Conservation (phyloP, 805 yeast genomes). For the Candida palmyrensis region DNA sequence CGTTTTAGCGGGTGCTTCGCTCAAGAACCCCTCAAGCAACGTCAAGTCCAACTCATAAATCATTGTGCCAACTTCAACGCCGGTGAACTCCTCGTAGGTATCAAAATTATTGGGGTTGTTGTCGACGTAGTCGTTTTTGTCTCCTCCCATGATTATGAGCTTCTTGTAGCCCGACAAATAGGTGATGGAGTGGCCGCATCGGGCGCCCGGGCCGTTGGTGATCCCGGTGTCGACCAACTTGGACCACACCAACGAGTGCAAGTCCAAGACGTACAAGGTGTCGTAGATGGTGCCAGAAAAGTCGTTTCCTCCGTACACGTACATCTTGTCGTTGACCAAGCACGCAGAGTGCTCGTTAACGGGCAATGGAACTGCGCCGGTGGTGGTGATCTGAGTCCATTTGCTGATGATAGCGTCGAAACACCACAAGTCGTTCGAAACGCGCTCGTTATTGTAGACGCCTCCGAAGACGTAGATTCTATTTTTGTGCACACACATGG, state of each 20-base stretch:
- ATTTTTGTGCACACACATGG: slow-evolving; percentile 76
- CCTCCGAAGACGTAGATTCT: slow-evolving; percentile 91
- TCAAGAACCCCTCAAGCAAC: slow-evolving; percentile 29
- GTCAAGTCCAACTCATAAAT: slow-evolving; percentile 60
- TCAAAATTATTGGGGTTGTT: slow-evolving; percentile 45
- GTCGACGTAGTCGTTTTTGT: slow-evolving; percentile 61
- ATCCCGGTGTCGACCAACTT: slow-evolving; percentile 48
- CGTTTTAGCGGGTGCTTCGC: slow-evolving; percentile 15
- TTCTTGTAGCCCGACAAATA: slow-evolving; percentile 61
- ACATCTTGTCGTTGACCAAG: slow-evolving; percentile 70
- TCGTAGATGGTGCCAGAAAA: slow-evolving; percentile 62
- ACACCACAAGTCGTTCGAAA: slow-evolving; percentile 73
- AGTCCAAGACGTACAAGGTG: slow-evolving; percentile 69
- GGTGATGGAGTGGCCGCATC: slow-evolving; percentile 90
- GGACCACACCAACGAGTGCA: slow-evolving; percentile 69
- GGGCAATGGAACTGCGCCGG: slow-evolving; percentile 78
- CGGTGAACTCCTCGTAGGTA: slow-evolving; percentile 48
- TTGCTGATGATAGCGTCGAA: slow-evolving; percentile 63
- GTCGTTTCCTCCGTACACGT: slow-evolving; percentile 87
- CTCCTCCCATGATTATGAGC: slow-evolving; percentile 88
- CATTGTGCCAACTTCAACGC: slow-evolving; percentile 47
- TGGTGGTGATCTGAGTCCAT: slow-evolving; percentile 69
- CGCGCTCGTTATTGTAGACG: slow-evolving; percentile 57
- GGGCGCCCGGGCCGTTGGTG: slow-evolving; percentile 62
- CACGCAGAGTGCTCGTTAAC: slow-evolving; percentile 90